Conservation (phyloP, 805 yeast species). For the Suhomyces sp. region DNA sequence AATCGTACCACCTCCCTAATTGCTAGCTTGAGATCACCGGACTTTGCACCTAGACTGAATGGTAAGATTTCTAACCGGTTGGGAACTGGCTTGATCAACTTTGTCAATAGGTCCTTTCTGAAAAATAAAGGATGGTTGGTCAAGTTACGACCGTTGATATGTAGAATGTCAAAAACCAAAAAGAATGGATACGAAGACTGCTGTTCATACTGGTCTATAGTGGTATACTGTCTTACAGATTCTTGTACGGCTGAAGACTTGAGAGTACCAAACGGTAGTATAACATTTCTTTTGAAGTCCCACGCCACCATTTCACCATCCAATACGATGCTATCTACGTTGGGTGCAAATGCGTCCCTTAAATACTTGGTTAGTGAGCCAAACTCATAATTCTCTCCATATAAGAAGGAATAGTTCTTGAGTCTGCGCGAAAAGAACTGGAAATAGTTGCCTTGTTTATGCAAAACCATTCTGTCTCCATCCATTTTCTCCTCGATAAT, state of each 20-base stretch:
- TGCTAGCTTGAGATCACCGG: constrained; percentile 53
- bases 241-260: constrained; percentile 65
- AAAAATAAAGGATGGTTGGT: constrained; percentile 51
- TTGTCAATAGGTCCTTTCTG: constrained; percentile 52
- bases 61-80: constrained; percentile 50
- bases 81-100: constrained; percentile 45
- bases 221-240: constrained; percentile 38
- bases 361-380: constrained; percentile 59
- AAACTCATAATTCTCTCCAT: constrained; percentile 50
- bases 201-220: constrained; percentile 31
- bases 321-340: constrained; percentile 44
- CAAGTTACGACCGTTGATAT: constrained; percentile 63
- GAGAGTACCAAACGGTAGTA: constrained; percentile 79
- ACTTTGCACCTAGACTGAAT: constrained; percentile 37
- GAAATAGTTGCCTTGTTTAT: constrained; percentile 53
- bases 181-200: constrained; percentile 49
- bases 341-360: constrained; percentile 36
- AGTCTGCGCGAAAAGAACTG: constrained; percentile 64
- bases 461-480: constrained; percentile 86
- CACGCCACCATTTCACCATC: constrained; percentile 96
- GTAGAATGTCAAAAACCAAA: constrained; percentile 71
- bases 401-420: constrained; percentile 67
- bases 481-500: constrained; percentile 88
- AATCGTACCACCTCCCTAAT: constrained; percentile 56
- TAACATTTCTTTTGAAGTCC: constrained; percentile 54